Evolutionary conservation across 306 rosid genomes (phyloP).

Genomic region (Fragaria iinumae): DNA sequence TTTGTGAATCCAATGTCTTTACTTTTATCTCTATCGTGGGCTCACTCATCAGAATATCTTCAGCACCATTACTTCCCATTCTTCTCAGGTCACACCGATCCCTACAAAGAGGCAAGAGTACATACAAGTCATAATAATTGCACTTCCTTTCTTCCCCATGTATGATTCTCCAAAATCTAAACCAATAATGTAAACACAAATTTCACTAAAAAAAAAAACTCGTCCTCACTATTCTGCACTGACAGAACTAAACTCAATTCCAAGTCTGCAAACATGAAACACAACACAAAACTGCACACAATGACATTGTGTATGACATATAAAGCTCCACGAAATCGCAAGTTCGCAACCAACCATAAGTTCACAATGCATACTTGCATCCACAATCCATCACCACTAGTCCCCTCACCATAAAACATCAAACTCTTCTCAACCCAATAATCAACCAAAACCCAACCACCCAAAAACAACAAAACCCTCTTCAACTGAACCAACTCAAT

Average conservation of each 20-base stretch:
- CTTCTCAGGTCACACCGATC: conserved; percentile 35
- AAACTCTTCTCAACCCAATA: neutral
- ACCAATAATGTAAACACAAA: neutral
- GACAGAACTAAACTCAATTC: conserved; percentile 4
- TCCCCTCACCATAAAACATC: neutral
- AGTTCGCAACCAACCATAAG: neutral
- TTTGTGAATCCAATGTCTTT: conserved; percentile 91
- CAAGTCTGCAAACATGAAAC: neutral
- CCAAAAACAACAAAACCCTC: neutral
- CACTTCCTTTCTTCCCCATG: neutral
- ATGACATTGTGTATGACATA: neutral
- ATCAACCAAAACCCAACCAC: neutral
- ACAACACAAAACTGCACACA: neutral
- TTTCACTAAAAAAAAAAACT: neutral
- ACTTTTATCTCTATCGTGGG: conserved; percentile 84
- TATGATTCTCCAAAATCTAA: neutral
- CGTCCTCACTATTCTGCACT: neutral
- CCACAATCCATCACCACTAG: neutral
- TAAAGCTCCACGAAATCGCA: neutral
- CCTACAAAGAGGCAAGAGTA: conserved; percentile 26
- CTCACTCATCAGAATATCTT: conserved; percentile 33
- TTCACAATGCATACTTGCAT: neutral
- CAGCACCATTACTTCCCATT: conserved; percentile 65
- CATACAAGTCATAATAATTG: conserved; percentile 10
- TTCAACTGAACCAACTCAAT: neutral